Evolutionary conservation across 345 rosid species (phyloP).

Genomic region (Euphorbia tirucalli): DNA sequence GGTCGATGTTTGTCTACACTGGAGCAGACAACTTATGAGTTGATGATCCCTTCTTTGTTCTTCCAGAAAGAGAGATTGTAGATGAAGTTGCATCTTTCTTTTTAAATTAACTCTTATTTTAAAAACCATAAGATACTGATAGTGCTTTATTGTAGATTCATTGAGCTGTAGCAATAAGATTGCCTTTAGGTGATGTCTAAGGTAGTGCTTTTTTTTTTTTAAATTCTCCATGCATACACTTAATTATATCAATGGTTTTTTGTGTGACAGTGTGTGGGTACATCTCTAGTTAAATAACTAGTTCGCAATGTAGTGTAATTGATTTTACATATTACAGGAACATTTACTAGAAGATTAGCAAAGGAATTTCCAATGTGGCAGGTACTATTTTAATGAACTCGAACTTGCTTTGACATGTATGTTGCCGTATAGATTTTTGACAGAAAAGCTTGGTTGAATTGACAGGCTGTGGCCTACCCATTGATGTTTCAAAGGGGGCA

Average conservation of each 20-base stretch:
- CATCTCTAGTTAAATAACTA: background rate
- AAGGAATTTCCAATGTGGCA: conserved; percentile 92
- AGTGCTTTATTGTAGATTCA: too few relatives aligned
- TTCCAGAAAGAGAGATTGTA: too few relatives aligned
- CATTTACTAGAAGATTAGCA: conserved; percentile 80
- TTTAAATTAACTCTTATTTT: too few relatives aligned
- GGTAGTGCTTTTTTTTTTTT: too few relatives aligned
- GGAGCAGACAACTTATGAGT: too few relatives aligned
- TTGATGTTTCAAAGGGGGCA: background rate
- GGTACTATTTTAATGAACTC: conserved; percentile 35
- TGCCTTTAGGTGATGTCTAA: too few relatives aligned
- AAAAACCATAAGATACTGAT: too few relatives aligned
- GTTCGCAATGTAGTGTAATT: background rate
- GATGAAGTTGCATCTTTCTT: too few relatives aligned
- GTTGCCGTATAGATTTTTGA: conserved; percentile 3
- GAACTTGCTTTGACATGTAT: too few relatives aligned
- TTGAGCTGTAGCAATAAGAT: too few relatives aligned
- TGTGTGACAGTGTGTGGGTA: background rate
- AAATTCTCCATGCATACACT: background rate
- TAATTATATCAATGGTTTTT: background rate
- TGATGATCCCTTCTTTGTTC: too few relatives aligned
- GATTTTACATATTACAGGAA: conserved; percentile 44
- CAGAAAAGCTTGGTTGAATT: background rate
- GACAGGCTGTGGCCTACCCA: background rate
- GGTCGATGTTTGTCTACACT: too few relatives aligned